A percentile compares a stretch with the other conserved stretches of the same genome.
Conservation (phyloP, 1,284 basidiomycete genomes). For the Heliocybe sulcata region DNA sequence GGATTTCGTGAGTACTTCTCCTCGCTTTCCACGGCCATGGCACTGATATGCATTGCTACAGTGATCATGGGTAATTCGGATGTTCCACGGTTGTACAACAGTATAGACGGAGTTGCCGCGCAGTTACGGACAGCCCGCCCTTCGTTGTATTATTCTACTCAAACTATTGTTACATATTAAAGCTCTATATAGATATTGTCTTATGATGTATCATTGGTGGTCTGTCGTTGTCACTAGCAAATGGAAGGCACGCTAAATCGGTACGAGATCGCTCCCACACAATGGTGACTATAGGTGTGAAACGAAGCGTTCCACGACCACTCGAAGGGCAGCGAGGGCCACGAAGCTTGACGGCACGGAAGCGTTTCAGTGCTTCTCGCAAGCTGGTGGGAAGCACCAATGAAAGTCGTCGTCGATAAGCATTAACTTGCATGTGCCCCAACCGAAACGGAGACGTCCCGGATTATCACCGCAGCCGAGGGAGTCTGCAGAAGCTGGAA, state of each 20-base stretch:
- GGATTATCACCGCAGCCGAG: too few species aligned
- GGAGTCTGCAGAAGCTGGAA: too few species aligned
- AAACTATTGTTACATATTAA: background rate
- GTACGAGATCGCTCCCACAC: background rate
- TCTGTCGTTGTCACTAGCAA: background rate
- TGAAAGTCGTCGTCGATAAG: too few species aligned
- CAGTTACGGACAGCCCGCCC: background rate
- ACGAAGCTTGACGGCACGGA: too few species aligned
- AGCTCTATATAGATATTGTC: background rate
- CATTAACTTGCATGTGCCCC: too few species aligned
- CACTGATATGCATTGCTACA: too few species aligned
- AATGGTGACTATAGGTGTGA: background rate
- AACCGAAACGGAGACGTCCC: too few species aligned
- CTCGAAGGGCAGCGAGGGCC: background rate
- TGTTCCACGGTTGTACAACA: background rate
- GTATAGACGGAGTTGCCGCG: background rate
- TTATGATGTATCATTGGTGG: background rate
- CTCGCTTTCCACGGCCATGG: background rate
- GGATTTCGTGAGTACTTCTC: constrained; percentile 50
- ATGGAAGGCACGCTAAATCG: background rate
- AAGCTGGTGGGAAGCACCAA: too few species aligned
- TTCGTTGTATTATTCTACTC: background rate
- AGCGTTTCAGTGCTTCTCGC: too few species aligned
- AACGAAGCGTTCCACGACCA: background rate
- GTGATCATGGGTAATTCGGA: background rate